Conservation (phyloP, 805 yeast genomes). For the Teunomyces tritomae region DNA sequence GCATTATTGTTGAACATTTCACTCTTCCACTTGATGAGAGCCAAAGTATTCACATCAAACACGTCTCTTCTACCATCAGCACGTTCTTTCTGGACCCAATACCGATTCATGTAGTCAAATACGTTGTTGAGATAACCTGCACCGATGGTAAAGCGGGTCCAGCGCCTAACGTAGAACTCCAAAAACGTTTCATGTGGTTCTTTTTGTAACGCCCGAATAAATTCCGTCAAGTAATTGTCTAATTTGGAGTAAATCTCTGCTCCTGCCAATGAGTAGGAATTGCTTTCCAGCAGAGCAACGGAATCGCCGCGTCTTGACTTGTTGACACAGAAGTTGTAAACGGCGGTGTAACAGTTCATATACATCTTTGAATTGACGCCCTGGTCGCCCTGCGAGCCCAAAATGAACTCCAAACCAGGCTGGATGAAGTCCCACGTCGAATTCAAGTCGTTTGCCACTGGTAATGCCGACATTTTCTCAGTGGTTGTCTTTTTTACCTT, state of each 20-base stretch:
- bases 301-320: conserved; percentile 49
- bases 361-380: conserved; percentile 70
- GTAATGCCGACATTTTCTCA: conserved; percentile 25
- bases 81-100: conserved; percentile 96
- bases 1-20: conserved; percentile 71
- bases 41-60: conserved; percentile 86
- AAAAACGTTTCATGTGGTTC: conserved; percentile 65
- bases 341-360: conserved; percentile 88
- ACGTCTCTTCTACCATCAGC: conserved; percentile 88
- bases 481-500: no score
- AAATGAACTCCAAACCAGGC: conserved; percentile 68
- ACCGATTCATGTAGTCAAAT: conserved; percentile 91
- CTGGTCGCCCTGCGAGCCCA: conserved; percentile 66
- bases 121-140: conserved; percentile 90
- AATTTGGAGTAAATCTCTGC: conserved; percentile 81
- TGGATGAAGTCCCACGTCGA: conserved; percentile 79
- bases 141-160: conserved; percentile 89
- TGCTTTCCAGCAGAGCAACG: conserved; percentile 18
- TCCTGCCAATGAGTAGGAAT: conserved; percentile 65
- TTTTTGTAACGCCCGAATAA: conserved; percentile 47
- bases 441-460: conserved; percentile 58
- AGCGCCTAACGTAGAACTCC: conserved; percentile 79
- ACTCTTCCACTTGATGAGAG: conserved; percentile 84
- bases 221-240: conserved; percentile 60
- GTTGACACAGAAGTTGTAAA: conserved; percentile 88